phyloP scores from a whole-genome alignment of 208 protist genomes.

The Trypanosoma melophagium region DNA sequence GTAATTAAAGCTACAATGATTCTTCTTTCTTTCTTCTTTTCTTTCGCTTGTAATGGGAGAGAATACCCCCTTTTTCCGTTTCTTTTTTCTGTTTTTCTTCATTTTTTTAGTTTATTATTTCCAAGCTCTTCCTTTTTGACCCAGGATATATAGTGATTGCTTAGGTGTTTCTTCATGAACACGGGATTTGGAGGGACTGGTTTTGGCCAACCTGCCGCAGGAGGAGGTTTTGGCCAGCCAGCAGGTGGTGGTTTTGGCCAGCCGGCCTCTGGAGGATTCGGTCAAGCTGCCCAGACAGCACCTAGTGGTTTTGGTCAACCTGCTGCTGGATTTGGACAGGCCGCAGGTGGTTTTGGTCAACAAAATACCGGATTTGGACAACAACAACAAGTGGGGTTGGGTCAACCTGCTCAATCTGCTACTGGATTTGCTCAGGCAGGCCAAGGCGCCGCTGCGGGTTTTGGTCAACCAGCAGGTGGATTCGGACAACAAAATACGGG shows the following conservation, averaged over 20 bases:
- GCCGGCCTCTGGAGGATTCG: slow-evolving; percentile 17
- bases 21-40: slow-evolving; percentile 1
- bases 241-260: slow-evolving; percentile 39
- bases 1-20: too few relatives aligned
- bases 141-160: slow-evolving; percentile 1
- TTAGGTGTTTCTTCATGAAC: slow-evolving; percentile 21
- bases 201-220: slow-evolving; percentile 30
- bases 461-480: slow-evolving; percentile 29
- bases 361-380: slow-evolving; percentile 32
- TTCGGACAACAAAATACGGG: slow-evolving; percentile 26
- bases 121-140: neutral
- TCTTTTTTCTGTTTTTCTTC: neutral
- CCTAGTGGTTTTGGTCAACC: slow-evolving; percentile 21
- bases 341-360: slow-evolving; percentile 43
- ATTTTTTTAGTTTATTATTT: slow-evolving; percentile 7
- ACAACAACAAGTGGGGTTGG: too few relatives aligned
- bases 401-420: slow-evolving; percentile 6
- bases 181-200: slow-evolving; percentile 24
- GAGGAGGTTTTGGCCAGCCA: slow-evolving; percentile 31
- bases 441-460: slow-evolving; percentile 19
- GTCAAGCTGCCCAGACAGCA: too few relatives aligned
- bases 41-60: neutral
- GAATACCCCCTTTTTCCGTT: too few relatives aligned
- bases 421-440: slow-evolving; percentile 43
- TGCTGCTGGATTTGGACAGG: slow-evolving; percentile 36